Evolutionary conservation across 257 asterid species (phyloP), one percentile per base, ranked within the genome.

Genomic region (Lantana camara): DNA sequence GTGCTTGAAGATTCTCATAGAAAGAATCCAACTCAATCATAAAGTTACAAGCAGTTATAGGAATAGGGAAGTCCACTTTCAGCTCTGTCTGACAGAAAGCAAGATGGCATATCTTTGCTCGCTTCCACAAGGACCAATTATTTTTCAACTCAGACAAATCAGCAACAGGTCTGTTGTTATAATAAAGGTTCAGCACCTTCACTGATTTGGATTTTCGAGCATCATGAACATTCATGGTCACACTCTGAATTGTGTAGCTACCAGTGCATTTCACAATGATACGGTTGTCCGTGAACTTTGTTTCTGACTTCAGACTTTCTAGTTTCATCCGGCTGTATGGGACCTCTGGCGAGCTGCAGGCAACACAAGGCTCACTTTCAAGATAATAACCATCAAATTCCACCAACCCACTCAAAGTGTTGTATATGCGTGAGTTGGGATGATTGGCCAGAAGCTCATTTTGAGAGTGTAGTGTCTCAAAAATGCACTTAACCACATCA

Each of bases 381-480:
- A 94, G 99, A 84, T 94, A 94, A 81, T 94, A 94, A 55, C 99
- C 99, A 78, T 94, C 99, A 79, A 94, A 94, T 76, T 94, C 99
- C 75, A 94, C 99, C 91, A 94, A 82, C 58, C 97, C 93, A 79
- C 96, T 90, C 81, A 94, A 73, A 13, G 99, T 94, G 79, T 86
- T 90, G 80, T 94, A 94, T 61, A 94, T 94, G 63, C 99, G 97
- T 47, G 99, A 94, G 76, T 94, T 94, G 15, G 99, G 99, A 84
- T 94, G 99, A 77, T 94, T 94, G 13, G 99, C 99, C 83, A 94
- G 77, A 76, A 94, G 96, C 79, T 94, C 99, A 76, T 94, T 94
- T 74, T 94, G 99, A 15, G 90, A 88, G 73, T 86, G 95, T 55
- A 94, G 95, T 4, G 97, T 90, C 80, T 88, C 96, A 76, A 84